Conservation (phyloP, 2,329 filamentous ascomycete genomes). For the Paraphaeosphaeria minitans region DNA sequence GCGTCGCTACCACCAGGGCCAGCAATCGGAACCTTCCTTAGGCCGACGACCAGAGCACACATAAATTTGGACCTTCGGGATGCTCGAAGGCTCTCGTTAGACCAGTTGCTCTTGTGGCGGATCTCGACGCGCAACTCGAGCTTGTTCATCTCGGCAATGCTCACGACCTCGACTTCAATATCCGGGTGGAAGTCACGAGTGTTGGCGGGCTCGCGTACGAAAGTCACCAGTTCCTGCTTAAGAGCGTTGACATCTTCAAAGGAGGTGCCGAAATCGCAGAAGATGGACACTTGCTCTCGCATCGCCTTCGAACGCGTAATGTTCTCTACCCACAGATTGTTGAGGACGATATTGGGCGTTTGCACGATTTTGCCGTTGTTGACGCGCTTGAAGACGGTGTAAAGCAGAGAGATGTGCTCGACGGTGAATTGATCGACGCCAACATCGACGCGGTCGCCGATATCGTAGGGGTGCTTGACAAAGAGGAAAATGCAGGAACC, state of each 20-base stretch:
- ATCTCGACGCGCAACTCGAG: slow-evolving; percentile 82
- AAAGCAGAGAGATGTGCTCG: slow-evolving; percentile 91
- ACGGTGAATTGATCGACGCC: slow-evolving; percentile 73
- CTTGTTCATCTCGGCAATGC: slow-evolving; percentile 86
- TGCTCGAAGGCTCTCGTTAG: slow-evolving; percentile 77
- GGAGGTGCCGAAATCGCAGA: slow-evolving; percentile 81
- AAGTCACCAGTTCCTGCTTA: slow-evolving; percentile 80
- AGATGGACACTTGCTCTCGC: slow-evolving; percentile 81
- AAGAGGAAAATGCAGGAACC: slow-evolving; percentile 98
- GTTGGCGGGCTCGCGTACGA: slow-evolving; percentile 84
- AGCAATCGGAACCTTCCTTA: slow-evolving; percentile 86
- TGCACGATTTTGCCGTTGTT: slow-evolving; percentile 79
- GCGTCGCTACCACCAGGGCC: slow-evolving; percentile 74
- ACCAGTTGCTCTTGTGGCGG: slow-evolving; percentile 74
- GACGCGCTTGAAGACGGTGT: slow-evolving; percentile 87
- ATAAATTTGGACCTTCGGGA: slow-evolving; percentile 93
- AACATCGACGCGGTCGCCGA: slow-evolving; percentile 92
- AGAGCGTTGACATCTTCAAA: slow-evolving; percentile 90
- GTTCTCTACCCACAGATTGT: slow-evolving; percentile 95
- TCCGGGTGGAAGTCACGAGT: slow-evolving; percentile 88
- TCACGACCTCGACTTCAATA: slow-evolving; percentile 75
- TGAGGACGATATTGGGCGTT: slow-evolving; percentile 89
- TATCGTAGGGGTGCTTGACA: slow-evolving; percentile 97
- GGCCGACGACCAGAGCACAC: slow-evolving; percentile 83
- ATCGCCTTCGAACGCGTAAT: slow-evolving; percentile 88